Evolutionary conservation across 371 early-diverging fungal genomes (phyloP).

Genomic region (Mucor racemosus): DNA sequence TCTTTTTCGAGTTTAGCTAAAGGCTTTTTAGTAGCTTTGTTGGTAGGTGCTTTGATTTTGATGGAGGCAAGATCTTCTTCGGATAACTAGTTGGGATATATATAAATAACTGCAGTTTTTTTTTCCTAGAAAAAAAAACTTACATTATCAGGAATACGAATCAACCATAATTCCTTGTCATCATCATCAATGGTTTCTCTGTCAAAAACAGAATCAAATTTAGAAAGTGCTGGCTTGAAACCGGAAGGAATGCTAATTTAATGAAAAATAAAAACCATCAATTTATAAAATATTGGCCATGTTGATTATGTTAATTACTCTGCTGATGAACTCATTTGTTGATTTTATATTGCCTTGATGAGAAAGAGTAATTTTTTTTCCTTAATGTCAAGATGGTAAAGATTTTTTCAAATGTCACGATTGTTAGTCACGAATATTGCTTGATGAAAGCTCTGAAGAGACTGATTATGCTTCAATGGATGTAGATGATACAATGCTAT

Average conservation of each 20-base stretch:
- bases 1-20: constrained; percentile 39
- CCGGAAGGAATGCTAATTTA: constrained; percentile 22
- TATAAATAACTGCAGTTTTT: background rate
- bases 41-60: constrained; percentile 32
- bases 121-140: background rate
- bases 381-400: background rate
- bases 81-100: constrained; percentile 32
- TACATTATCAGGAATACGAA: constrained; percentile 55
- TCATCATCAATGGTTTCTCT: constrained; percentile 35
- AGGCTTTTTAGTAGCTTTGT: constrained; percentile 18
- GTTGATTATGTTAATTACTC: background rate
- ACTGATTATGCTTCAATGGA: background rate
- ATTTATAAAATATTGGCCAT: background rate
- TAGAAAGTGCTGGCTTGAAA: constrained; percentile 27
- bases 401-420: constrained; percentile 4
- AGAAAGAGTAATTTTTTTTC: background rate
- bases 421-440: background rate
- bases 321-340: constrained; percentile 2
- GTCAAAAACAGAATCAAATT: constrained; percentile 29
- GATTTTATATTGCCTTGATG: background rate
- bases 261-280: background rate
- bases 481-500: background rate
- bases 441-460: background rate
- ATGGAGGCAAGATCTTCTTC: constrained; percentile 34
- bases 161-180: constrained; percentile 55